phyloP scores from a whole-genome alignment of 768 basidiomycete species.

The Wakefieldia striispora region DNA sequence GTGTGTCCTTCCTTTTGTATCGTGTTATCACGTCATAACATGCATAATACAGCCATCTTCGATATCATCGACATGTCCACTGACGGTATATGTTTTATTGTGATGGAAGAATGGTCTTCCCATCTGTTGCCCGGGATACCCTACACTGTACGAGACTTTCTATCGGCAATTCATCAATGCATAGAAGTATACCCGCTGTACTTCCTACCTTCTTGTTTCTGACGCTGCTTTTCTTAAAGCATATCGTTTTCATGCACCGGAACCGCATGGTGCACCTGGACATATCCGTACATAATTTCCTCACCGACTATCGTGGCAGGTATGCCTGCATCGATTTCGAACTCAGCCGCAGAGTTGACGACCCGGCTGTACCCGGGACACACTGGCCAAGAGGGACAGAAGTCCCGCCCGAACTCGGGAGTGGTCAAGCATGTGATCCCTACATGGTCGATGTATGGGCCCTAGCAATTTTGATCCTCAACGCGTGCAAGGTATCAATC shows the following conservation, averaged over 20 bases:
- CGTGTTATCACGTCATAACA: constrained; percentile 5
- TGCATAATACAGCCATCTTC: constrained; percentile 50
- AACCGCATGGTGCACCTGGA: constrained; percentile 68
- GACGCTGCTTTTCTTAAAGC: constrained; percentile 38
- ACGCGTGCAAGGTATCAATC: constrained; percentile 57
- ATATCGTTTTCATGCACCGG: constrained; percentile 67
- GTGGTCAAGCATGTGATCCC: constrained; percentile 48
- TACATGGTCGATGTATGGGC: constrained; percentile 79
- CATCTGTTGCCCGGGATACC: constrained; percentile 53
- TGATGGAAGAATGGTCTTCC: constrained; percentile 81
- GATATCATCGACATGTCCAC: constrained; percentile 54
- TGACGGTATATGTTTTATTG: constrained; percentile 61
- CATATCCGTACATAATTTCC: constrained; percentile 65
- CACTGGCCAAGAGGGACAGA: constrained; percentile 56
- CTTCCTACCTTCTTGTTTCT: neutral
- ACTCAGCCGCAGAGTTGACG: constrained; percentile 54
- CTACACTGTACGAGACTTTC: constrained; percentile 50
- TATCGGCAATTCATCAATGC: constrained; percentile 60
- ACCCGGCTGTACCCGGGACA: constrained; percentile 36
- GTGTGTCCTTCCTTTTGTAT: constrained; percentile 41
- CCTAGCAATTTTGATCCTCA: constrained; percentile 59
- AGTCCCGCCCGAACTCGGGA: constrained; percentile 66
- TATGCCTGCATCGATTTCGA: constrained; percentile 80
- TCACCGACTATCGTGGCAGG: constrained; percentile 61
- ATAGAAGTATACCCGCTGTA: constrained; percentile 44